A percentile compares a stretch with the other conserved stretches of the same genome.
phyloP scores from a whole-genome alignment of 768 basidiomycete species.

The Baorangia bicolor region DNA sequence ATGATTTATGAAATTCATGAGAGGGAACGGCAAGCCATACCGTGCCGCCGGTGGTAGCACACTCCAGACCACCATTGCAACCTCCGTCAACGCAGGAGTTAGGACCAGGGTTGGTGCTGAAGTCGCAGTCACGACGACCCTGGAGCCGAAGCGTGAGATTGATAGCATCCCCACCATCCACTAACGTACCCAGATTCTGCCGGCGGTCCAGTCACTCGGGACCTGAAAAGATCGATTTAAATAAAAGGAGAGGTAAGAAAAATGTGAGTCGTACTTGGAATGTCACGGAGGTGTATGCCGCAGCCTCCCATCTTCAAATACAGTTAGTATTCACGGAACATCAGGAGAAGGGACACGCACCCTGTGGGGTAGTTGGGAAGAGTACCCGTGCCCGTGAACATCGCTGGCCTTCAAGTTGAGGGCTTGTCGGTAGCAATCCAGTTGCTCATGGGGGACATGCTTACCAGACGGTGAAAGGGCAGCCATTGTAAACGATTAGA shows the following conservation, averaged over 20 bases:
- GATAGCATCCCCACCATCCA: not conserved
- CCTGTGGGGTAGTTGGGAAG: constrained; percentile 45
- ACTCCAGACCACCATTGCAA: constrained; percentile 66
- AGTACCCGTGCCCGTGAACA: constrained; percentile 59
- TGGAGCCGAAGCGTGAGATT: constrained; percentile 12
- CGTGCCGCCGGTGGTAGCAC: constrained; percentile 51
- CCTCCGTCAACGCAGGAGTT: constrained; percentile 64
- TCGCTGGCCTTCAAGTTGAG: constrained; percentile 51
- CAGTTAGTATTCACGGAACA: not conserved
- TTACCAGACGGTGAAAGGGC: constrained; percentile 70
- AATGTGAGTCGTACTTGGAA: constrained; percentile 20
- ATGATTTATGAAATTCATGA: not conserved
- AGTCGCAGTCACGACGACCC: constrained; percentile 62
- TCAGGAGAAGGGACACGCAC: constrained; percentile 29
- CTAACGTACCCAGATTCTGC: constrained; percentile 56
- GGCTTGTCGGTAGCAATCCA: not conserved
- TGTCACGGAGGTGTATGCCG: constrained; percentile 23
- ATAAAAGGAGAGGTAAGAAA: not conserved
- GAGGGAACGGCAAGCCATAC: constrained; percentile 21
- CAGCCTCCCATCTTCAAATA: constrained; percentile 35
- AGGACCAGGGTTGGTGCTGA: constrained; percentile 46
- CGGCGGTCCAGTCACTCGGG: constrained; percentile 63
- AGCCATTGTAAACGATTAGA: constrained; percentile 59
- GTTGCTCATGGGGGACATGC: constrained; percentile 3
- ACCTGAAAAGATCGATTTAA: constrained; percentile 33